phyloP scores from a whole-genome alignment of 2,329 filamentous ascomycete genomes.

The Pseudogymnoascus sp. region DNA sequence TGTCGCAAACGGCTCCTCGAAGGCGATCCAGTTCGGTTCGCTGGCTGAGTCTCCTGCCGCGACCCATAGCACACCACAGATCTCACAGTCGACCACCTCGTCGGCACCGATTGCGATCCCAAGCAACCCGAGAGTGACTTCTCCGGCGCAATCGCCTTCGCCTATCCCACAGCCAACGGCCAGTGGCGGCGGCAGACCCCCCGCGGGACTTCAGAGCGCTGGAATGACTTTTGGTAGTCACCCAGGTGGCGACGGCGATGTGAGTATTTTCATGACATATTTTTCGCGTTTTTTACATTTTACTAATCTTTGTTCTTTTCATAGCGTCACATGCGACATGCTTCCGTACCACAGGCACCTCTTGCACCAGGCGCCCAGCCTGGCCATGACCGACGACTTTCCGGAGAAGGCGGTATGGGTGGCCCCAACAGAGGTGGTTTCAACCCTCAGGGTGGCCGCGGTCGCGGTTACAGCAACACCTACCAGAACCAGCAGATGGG shows the following conservation, averaged over 20 bases:
- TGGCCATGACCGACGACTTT: conserved; percentile 79
- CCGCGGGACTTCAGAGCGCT: conserved; percentile 49
- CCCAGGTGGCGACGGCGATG: conserved; percentile 63
- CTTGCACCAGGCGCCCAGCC: conserved; percentile 55
- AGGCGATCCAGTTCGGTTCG: conserved; percentile 72
- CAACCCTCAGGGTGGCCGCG: conserved; percentile 40
- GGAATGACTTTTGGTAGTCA: conserved; percentile 11
- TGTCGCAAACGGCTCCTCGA: conserved; percentile 67
- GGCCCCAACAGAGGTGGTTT: conserved; percentile 53
- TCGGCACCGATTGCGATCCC: conserved; percentile 57
- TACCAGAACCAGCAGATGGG: conserved; percentile 42
- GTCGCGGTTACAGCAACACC: conserved; percentile 41
- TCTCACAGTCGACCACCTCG: conserved; percentile 29
- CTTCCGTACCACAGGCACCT: conserved; percentile 54
- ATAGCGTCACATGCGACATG: conserved; percentile 62
- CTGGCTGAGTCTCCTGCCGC: conserved; percentile 60
- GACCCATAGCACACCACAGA: conserved; percentile 59
- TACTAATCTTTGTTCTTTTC: conserved; percentile 14
- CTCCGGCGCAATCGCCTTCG: conserved; percentile 80
- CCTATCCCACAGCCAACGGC: conserved; percentile 85
- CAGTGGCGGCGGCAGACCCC: conserved; percentile 75
- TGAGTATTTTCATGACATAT: conserved; percentile 42
- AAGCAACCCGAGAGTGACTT: conserved; percentile 66
- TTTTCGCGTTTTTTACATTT: neutral
- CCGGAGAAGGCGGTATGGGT: conserved; percentile 64